Evolutionary conservation across 202 grass and related monocot species (phyloP), one percentile per base, ranked within the genome.

Genomic region (Eragrostis tef): DNA sequence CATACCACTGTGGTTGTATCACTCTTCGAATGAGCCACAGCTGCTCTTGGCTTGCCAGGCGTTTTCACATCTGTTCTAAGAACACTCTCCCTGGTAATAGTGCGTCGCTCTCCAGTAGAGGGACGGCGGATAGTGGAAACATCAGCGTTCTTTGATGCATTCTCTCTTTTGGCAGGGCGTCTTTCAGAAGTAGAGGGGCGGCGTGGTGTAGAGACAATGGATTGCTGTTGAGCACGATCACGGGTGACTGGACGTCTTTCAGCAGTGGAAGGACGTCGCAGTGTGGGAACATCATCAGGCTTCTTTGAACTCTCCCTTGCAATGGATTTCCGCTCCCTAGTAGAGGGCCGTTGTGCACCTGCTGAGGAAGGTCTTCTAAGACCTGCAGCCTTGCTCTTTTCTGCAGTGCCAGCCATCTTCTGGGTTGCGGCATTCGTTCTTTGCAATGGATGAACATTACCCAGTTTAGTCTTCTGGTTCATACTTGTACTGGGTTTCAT

Each of bases 81-180:
- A 79, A 73, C 70, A 86, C 63, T 82, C 77, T 89, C 87, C 82
- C 89, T 81, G 24, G 83, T 83, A 73, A 48, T 25, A 86, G 80
- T 19, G 5, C 46, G 82, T 70, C 85, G 86, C 64, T 95, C 88
- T 84, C 89, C 83, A 81, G 87, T 86, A 79, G 90, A 91, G 22
- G 92, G 88, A 0, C 87, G 87, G n/a, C 50, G 65, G 47, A 75
- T 63, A 34, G 77, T 48, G 15, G 57, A 62, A 50, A 78, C 9
- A 77, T 74, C 91, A 53, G 53, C 52, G 73, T 62, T 59, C 42
- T 77, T 87, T 48, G 58, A 56, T 53, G 39, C 21, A 64, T 4
- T 83, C 1, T 81, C 88, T 90, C 64, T 84, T 43, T 77, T 81
- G 34, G 70, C 14, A 6, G 69, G 15, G 39, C 20, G 68, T 74